These are phyloP conservation scores for Trichophyton schoenleinii DNA, from an alignment of 2,329 filamentous ascomycete species.

Conservation along the genomic window DNA sequence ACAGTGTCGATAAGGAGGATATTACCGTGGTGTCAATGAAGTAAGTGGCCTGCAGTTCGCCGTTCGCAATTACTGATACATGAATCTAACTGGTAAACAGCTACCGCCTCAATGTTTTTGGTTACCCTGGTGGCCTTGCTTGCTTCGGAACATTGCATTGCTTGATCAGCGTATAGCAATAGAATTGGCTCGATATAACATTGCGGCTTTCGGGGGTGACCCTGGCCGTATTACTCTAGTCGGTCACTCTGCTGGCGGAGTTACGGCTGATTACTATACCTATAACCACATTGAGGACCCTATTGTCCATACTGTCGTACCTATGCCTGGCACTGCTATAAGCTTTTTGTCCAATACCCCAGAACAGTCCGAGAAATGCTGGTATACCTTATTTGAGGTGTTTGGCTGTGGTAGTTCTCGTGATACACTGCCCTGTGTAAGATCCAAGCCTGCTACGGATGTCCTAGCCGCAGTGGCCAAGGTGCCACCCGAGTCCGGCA, in stretches of 20 bases:
- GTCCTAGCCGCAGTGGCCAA: conserved; percentile 7
- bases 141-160: conserved; percentile 21
- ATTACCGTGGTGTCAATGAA: conserved; percentile 8
- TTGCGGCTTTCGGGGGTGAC: conserved; percentile 32
- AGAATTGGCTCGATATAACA: conserved; percentile 31
- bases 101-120: conserved; percentile 36
- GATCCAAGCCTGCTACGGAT: conserved; percentile 5
- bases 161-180: conserved; percentile 37
- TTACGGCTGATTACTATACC: conserved; percentile 1
- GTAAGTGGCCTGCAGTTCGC: not conserved
- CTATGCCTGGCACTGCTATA: conserved; percentile 17
- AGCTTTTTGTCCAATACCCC: conserved; percentile 22
- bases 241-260: conserved; percentile 38
- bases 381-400: conserved; percentile 4
- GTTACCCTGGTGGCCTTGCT: conserved; percentile 38
- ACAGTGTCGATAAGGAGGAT: conserved; percentile 6
- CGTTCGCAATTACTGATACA: conserved; percentile 18
- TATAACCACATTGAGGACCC: conserved; percentile 10
- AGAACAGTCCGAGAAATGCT: conserved; percentile 10
- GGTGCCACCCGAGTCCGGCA: conserved; percentile 6
- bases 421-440: conserved; percentile 11
- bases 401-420: conserved; percentile 11
- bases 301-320: conserved; percentile 13
- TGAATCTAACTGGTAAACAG: conserved; percentile 37
- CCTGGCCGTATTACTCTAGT: conserved; percentile 29